Conservation (phyloP, 805 yeast species). For the Candida oleophila region DNA sequence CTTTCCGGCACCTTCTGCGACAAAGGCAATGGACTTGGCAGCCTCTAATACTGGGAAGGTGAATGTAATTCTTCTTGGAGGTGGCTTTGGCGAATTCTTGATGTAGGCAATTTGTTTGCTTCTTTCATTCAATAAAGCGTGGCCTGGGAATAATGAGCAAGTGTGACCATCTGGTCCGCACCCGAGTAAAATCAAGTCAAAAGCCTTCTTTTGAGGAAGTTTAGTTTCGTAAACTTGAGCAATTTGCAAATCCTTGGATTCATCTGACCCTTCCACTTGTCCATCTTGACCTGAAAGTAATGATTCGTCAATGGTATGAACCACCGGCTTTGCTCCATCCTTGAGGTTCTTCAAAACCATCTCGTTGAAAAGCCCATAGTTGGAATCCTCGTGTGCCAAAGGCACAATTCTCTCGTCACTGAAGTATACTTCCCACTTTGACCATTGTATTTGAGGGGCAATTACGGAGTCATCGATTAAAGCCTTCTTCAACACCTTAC, state of each 20-base stretch:
- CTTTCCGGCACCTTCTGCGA: slow-evolving; percentile 87
- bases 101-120: slow-evolving; percentile 57
- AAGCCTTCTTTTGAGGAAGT: slow-evolving; percentile 44
- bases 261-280: slow-evolving; percentile 42
- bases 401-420: slow-evolving; percentile 92
- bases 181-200: slow-evolving; percentile 77
- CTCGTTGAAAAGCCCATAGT: slow-evolving; percentile 74
- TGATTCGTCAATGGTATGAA: slow-evolving; percentile 63
- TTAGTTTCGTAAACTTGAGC: slow-evolving; percentile 62
- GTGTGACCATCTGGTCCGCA: slow-evolving; percentile 98
- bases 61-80: slow-evolving; percentile 86
- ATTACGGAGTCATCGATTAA: slow-evolving; percentile 56
- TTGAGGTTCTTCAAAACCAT: slow-evolving; percentile 54
- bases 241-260: slow-evolving; percentile 45
- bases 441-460: slow-evolving; percentile 55
- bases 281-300: slow-evolving; percentile 54
- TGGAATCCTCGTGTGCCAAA: slow-evolving; percentile 77
- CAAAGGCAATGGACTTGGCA: slow-evolving; percentile 64
- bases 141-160: slow-evolving; percentile 89
- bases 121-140: slow-evolving; percentile 58
- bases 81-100: slow-evolving; percentile 89
- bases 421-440: slow-evolving; percentile 77
- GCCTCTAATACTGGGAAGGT: slow-evolving; percentile 72
- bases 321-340: slow-evolving; percentile 47
- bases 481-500: slow-evolving; percentile 67